These are phyloP conservation scores for Cymbidium sinense DNA, from an alignment of 106 monocot species.

Conservation along the genomic window DNA sequence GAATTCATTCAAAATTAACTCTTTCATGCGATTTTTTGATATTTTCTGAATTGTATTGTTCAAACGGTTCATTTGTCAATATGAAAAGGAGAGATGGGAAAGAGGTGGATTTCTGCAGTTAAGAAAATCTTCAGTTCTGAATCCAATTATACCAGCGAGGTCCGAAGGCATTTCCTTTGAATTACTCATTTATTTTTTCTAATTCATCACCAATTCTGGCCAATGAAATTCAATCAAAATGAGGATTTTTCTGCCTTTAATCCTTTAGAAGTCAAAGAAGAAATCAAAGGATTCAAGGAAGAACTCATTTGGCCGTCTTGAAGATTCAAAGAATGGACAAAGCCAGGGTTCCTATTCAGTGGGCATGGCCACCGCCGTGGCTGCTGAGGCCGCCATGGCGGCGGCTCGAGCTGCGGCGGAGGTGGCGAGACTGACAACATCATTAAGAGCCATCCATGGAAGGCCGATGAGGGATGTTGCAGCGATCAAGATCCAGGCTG, in stretches of 20 bases:
- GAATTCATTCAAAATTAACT: no score
- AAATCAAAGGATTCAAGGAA: neutral
- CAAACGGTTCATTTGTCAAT: no score
- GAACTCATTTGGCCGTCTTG: neutral
- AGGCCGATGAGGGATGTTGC: constrained; percentile 48
- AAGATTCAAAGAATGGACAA: constrained; percentile 16
- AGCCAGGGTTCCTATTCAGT: constrained; percentile 40
- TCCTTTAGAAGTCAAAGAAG: constrained; percentile 7
- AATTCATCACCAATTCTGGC: no score
- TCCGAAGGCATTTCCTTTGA: neutral
- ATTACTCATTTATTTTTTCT: no score
- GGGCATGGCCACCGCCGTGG: constrained; percentile 37
- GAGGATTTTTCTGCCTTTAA: no score
- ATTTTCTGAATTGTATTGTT: no score
- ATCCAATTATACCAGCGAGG: neutral
- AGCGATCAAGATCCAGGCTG: constrained; percentile 71
- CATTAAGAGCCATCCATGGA: constrained; percentile 1
- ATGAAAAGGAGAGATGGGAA: constrained; percentile 5
- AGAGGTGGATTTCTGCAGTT: neutral
- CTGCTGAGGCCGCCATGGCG: constrained; percentile 39
- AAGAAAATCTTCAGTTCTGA: constrained; percentile 4
- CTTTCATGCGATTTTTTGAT: no score
- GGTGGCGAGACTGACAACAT: constrained; percentile 10
- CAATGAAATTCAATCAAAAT: no score
- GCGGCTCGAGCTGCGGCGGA: constrained; percentile 45